A percentile compares a stretch with the other conserved stretches of the same genome.
phyloP scores from a whole-genome alignment of 1,284 basidiomycete species.

The Trichosporon sp. region DNA sequence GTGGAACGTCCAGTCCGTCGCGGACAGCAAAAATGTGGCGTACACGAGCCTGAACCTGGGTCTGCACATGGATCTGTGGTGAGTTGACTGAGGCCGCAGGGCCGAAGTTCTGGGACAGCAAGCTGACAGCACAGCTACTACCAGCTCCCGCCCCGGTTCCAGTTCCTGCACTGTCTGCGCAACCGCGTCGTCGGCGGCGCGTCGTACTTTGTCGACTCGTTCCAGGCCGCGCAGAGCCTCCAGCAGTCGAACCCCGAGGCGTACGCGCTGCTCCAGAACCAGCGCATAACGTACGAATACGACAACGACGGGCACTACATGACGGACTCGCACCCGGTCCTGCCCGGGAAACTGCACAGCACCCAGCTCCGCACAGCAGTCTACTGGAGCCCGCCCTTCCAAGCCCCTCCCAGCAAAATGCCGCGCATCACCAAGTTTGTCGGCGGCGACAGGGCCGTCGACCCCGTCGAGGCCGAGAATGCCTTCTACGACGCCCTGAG shows the following conservation, averaged over 20 bases:
- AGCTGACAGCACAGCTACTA: slow-evolving; percentile 68
- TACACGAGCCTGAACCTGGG: slow-evolving; percentile 90
- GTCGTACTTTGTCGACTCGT: slow-evolving; percentile 86
- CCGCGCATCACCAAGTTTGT: slow-evolving; percentile 7
- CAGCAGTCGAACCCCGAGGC: slow-evolving; percentile 55
- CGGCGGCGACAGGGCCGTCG: not conserved
- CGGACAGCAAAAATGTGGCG: slow-evolving; percentile 80
- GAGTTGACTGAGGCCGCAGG: slow-evolving; percentile 49
- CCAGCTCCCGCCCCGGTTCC: slow-evolving; percentile 79
- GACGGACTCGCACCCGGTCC: slow-evolving; percentile 75
- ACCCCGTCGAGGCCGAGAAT: slow-evolving; percentile 42
- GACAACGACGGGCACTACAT: slow-evolving; percentile 86
- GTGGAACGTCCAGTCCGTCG: slow-evolving; percentile 84
- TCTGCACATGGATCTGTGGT: slow-evolving; percentile 91
- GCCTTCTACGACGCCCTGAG: slow-evolving; percentile 69
- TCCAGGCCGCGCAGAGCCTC: slow-evolving; percentile 64
- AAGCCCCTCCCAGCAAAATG: slow-evolving; percentile 60
- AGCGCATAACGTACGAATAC: slow-evolving; percentile 82
- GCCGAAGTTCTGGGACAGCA: no score
- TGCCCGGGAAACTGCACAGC: slow-evolving; percentile 58
- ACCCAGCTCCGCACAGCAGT: slow-evolving; percentile 59
- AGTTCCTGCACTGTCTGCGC: slow-evolving; percentile 84
- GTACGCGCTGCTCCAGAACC: slow-evolving; percentile 60
- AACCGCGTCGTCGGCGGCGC: slow-evolving; percentile 80
- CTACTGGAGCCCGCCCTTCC: slow-evolving; percentile 96